phyloP scores from a whole-genome alignment of 805 yeast genomes.

The Saturnispora quitensis region DNA sequence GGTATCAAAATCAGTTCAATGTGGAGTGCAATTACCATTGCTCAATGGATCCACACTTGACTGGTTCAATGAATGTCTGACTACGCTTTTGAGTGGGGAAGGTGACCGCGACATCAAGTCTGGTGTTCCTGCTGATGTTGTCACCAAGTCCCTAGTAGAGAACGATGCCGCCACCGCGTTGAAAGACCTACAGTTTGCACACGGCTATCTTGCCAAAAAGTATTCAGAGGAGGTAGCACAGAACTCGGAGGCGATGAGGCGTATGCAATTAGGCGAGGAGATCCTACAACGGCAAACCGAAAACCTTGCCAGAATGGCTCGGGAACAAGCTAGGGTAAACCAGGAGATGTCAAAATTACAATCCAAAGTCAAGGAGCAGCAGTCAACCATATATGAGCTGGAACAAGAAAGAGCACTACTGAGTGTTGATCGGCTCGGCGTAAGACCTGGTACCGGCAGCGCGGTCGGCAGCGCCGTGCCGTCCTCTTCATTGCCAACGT shows the following conservation, averaged over 20 bases:
- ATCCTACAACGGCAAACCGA: slow-evolving; percentile 29
- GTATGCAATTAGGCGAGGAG: slow-evolving; percentile 37
- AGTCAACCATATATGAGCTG: slow-evolving; percentile 36
- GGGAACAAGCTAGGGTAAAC: slow-evolving; percentile 31
- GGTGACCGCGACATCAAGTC: background rate
- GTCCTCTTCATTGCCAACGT: background rate
- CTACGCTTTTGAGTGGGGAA: slow-evolving; percentile 8
- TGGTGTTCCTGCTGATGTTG: background rate
- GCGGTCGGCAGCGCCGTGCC: background rate
- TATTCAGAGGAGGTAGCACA: slow-evolving; percentile 57
- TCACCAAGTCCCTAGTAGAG: background rate
- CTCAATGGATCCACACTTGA: slow-evolving; percentile 18
- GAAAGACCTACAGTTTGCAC: slow-evolving; percentile 62
- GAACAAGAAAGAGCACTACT: slow-evolving; percentile 21
- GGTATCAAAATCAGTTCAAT: slow-evolving; percentile 38
- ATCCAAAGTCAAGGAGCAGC: slow-evolving; percentile 33
- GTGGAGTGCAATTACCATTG: slow-evolving; percentile 28
- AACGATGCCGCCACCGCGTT: slow-evolving; percentile 37
- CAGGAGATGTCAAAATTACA: slow-evolving; percentile 19
- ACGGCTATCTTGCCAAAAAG: slow-evolving; percentile 57
- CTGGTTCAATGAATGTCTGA: slow-evolving; percentile 26
- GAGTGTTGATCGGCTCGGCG: background rate
- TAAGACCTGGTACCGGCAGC: background rate
- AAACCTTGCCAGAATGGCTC: slow-evolving; percentile 27
- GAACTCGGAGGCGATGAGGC: slow-evolving; percentile 41